Evolutionary conservation across 345 rosid species (phyloP), one percentile per base, ranked within the genome.

Genomic region (Eucalyptus shirleyi): DNA sequence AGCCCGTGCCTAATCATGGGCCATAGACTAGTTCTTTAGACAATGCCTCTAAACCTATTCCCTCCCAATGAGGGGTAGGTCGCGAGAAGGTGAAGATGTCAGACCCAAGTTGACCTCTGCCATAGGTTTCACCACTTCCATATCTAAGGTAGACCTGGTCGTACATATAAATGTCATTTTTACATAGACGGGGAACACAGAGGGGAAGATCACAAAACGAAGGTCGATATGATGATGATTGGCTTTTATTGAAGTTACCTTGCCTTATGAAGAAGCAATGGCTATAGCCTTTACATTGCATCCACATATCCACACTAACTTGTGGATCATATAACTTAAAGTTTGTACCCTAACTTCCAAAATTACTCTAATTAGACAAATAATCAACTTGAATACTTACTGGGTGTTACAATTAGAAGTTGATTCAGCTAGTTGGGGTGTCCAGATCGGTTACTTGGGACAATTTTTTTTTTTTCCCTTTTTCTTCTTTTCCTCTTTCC

Each of bases 361-460:
- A 51, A 18, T 51, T 51, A 51, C 56, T 18, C 23, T 51, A 0
- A 51, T 51, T 51, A 7, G 56, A 51, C 23, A 51, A 51, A 51
- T 51, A 51, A 51, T 51, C 56, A 51, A 18, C 23, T 51, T 18
- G 56, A 18, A 51, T 7, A 51, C 56, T 18, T 51, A 18, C 56
- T 0, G 0, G 23, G 23, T 51, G 56, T 51, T 51, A 51, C 23
- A 1, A 51, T 51, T 51, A 51, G 23, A 51, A 51, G 23, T 51
- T 51, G 56, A 51, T 18, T 51, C 23, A 51, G 56, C 56, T 51
- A 51, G 23, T 51, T 2, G 2, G 2, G 23, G 0, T 51, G 56
- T 51, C 56, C 9, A 51, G 56, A 18, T 51, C 9, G 1, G 9
- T 1, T 0, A 51, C 56, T 51, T 7, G 23, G 0, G 56, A 1